Percentiles rank a stretch among this genome's conserved stretches.
Evolutionary conservation across 352 stramenopile genomes (phyloP).

Genomic region (Thraustochytrium aureum): DNA sequence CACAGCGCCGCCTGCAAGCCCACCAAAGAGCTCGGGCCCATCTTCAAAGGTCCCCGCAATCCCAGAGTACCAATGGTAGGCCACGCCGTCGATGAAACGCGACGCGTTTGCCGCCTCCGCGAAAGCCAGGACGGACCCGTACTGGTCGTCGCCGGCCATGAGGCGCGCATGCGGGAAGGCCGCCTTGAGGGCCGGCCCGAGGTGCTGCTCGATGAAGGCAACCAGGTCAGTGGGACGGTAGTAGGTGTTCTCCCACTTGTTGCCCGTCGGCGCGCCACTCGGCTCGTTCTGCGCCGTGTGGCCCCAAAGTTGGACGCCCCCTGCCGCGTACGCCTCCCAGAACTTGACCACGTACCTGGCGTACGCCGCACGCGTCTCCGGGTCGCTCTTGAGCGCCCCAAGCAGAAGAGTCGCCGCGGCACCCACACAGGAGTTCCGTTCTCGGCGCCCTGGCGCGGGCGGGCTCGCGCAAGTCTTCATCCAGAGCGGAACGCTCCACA

Average conservation of each 20-base stretch:
- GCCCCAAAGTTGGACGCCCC: slow-evolving; percentile 77
- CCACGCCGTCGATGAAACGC: slow-evolving; percentile 80
- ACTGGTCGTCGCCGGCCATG: slow-evolving; percentile 88
- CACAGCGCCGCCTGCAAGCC: neutral
- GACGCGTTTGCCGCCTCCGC: slow-evolving; percentile 67
- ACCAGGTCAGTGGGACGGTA: slow-evolving; percentile 65
- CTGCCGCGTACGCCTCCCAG: slow-evolving; percentile 78
- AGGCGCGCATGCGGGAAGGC: slow-evolving; percentile 83
- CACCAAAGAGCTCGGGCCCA: neutral
- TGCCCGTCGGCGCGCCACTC: slow-evolving; percentile 63
- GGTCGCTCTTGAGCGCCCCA: slow-evolving; percentile 20
- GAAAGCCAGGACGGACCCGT: slow-evolving; percentile 69
- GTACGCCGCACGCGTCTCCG: slow-evolving; percentile 63
- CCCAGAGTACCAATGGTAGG: slow-evolving; percentile 82
- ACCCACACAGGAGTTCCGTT: neutral
- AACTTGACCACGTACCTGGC: slow-evolving; percentile 88
- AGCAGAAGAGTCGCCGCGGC: neutral
- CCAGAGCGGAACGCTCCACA: slow-evolving; percentile 76
- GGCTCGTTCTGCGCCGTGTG: slow-evolving; percentile 86
- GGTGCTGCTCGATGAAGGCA: slow-evolving; percentile 75
- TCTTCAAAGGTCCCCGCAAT: neutral
- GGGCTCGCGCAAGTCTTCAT: slow-evolving; percentile 74
- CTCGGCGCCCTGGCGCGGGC: slow-evolving; percentile 61
- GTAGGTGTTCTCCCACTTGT: slow-evolving; percentile 70
- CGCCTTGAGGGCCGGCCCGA: slow-evolving; percentile 72